Conservation (phyloP, 2,329 filamentous ascomycete genomes). For the Penicillium sp. region DNA sequence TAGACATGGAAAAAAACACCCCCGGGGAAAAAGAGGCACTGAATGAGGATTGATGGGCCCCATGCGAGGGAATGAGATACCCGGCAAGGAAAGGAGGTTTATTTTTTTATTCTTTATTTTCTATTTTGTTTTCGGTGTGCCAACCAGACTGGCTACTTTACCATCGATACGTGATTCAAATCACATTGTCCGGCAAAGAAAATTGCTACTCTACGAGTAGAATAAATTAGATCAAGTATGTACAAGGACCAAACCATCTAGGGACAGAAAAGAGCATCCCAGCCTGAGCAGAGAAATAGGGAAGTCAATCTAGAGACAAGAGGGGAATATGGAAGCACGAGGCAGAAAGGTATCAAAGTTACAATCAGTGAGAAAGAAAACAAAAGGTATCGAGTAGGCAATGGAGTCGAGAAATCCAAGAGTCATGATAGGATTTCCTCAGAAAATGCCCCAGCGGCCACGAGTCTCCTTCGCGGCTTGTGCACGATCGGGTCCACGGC, state of each 20-base stretch:
- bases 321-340: conserved; percentile 5
- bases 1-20: too few relatives aligned
- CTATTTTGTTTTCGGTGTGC: too few relatives aligned
- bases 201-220: neutral
- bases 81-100: neutral
- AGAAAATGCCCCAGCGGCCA: conserved; percentile 47
- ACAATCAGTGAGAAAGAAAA: neutral
- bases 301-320: conserved; percentile 2
- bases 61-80: neutral
- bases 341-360: conserved; percentile 14
- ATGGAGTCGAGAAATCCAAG: neutral
- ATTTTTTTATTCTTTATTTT: neutral
- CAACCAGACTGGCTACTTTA: too few relatives aligned
- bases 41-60: neutral
- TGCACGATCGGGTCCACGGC: conserved; percentile 44
- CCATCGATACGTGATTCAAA: too few relatives aligned
- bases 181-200: too few relatives aligned
- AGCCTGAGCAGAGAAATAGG: conserved; percentile 1
- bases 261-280: conserved; percentile 1
- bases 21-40: too few relatives aligned
- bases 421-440: conserved; percentile 13
- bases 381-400: conserved; percentile 6
- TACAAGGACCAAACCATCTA: conserved; percentile 13
- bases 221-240: conserved; percentile 8
- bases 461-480: conserved; percentile 38